Base-by-base conservation (phyloP, 257 asterid species). In the Striga asiatica region DNA sequence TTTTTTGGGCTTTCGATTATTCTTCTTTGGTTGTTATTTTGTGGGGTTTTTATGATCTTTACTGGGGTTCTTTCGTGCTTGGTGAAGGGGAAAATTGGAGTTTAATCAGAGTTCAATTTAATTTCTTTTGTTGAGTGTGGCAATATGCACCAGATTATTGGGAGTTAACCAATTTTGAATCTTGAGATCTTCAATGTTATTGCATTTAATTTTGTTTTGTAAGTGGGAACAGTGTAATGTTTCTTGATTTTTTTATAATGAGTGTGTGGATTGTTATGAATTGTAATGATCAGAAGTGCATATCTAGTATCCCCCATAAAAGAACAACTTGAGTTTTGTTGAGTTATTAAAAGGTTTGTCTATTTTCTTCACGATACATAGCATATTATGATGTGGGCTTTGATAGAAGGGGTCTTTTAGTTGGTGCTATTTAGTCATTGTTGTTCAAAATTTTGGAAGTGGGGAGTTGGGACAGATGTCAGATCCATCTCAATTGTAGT, bases 1-100 rank as follows among this genome's bases (percentile, higher is more conserved):
- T 61, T 5, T 56, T 37, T 16, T 21, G 41, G 46, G 69, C 17
- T 32, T 47, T 17, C 20, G 43, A 48, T n/a, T n/a, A 35, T 29
- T 52, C 50, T 34, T 23, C 18, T 18, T 58, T 41, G 54, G 59
- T 58, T 54, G 16, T 64, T 46, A 51, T 54, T 50, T 34, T 24
- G 35, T 29, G 31, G 41, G 42, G 55, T 29, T 25, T n/a, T 5
- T 34, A 17, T 49, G 71, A 65, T 70, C 57, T 52, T 52, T 31
- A 35, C 28, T 65, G 41, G 67, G 52, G 60, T 27, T 42, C n/a
- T 51, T 57, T 49, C 52, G n/a, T 56, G 47, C 49, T 60, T 59
- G 39, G 22, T 47, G 56, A 32, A 8, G 39, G 50, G 51, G 17
- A 13, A 39, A 56, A 11, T 22, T 56, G 24, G 50, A 66, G 66